These are phyloP conservation scores for Aspergillus pseudoterreus DNA, from an alignment of 2,329 filamentous ascomycete species.

Conservation along the genomic window DNA sequence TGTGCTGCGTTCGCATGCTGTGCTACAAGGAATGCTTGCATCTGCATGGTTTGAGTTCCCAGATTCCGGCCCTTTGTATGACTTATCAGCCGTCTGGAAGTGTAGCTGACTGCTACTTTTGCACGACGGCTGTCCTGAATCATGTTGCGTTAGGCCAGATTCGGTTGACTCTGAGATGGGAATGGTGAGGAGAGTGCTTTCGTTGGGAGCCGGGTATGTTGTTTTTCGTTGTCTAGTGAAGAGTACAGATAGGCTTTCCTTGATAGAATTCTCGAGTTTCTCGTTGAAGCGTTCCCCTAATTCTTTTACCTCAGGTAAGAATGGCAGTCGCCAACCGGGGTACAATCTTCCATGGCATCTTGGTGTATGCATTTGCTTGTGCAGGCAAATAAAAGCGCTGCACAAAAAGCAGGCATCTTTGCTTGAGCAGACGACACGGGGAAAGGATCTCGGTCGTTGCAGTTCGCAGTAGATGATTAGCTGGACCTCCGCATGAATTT, in stretches of 20 bases:
- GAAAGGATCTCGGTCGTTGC: conserved; percentile 5
- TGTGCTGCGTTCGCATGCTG: neutral
- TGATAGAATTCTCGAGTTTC: conserved; percentile 3
- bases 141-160: neutral
- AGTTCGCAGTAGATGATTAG: conserved; percentile 20
- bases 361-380: conserved; percentile 16
- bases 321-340: conserved; percentile 13
- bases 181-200: conserved; percentile 18
- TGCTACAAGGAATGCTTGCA: neutral
- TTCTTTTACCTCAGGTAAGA: conserved; percentile 5
- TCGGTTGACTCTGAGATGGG: conserved; percentile 11
- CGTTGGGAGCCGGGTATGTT: conserved; percentile 13
- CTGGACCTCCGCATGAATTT: conserved; percentile 20
- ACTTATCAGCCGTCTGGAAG: neutral
- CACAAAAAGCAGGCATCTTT: conserved; percentile 26
- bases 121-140: neutral
- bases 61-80: neutral
- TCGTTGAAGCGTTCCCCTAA: conserved; percentile 10
- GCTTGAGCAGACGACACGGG: conserved; percentile 20
- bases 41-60: neutral
- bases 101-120: neutral
- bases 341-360: conserved; percentile 18
- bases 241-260: conserved; percentile 6
- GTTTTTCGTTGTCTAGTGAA: conserved; percentile 6
- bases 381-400: conserved; percentile 12